Conservation (phyloP, 208 protist species). For the Trypanosoma vivax region DNA sequence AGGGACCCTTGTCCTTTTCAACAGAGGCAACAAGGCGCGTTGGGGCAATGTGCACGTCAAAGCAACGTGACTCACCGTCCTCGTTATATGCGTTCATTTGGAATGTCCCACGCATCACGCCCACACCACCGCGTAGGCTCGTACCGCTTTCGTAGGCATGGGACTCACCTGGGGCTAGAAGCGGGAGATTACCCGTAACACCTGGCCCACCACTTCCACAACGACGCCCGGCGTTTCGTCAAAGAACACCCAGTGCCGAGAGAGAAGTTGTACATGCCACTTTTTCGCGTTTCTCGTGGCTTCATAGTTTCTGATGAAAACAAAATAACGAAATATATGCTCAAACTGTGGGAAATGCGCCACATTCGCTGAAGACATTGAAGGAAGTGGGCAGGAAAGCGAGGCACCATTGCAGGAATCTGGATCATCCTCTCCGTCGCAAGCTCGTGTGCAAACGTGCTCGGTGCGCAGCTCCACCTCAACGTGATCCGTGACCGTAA, state of each 20-base stretch:
- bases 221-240: constrained; percentile 32
- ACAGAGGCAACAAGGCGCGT: constrained; percentile 44
- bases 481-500: constrained; percentile 55
- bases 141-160: constrained; percentile 75
- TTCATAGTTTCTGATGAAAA: constrained; percentile 66
- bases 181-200: constrained; percentile 67
- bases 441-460: constrained; percentile 47
- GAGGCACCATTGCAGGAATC: constrained; percentile 2
- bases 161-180: constrained; percentile 64
- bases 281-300: constrained; percentile 42
- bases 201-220: constrained; percentile 68
- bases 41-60: constrained; percentile 69
- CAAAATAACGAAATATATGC: constrained; percentile 75
- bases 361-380: neutral
- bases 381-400: too few relatives aligned
- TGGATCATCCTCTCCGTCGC: neutral
- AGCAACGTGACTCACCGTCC: constrained; percentile 45
- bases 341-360: constrained; percentile 10
- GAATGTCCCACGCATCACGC: constrained; percentile 75
- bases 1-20: too few relatives aligned
- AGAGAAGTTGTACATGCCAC: constrained; percentile 78
- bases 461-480: constrained; percentile 70
- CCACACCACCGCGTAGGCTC: constrained; percentile 37
- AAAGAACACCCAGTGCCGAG: constrained; percentile 66
- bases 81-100: constrained; percentile 79